Base-by-base conservation (phyloP, 345 rosid species). In the Gossypium longicalyx region DNA sequence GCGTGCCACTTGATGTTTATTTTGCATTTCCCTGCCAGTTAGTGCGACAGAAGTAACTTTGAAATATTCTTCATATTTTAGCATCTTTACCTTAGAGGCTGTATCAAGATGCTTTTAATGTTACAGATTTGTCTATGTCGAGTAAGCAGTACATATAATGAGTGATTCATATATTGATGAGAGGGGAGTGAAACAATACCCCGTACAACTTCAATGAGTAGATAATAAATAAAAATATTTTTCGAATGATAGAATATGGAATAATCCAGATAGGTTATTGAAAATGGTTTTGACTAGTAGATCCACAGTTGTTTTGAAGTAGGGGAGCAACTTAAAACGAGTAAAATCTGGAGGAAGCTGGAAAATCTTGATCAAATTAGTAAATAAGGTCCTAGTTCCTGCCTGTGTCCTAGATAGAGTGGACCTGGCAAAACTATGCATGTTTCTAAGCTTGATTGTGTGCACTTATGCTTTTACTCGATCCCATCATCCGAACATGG, bases 1-100 rank as follows among this genome's bases (percentile, higher is more conserved):
- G 76, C 59, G 83, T 66, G 70, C 48, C 52, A 45, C 63, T 16
- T 76, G 22, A 60, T 74, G 11, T 65, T 16, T 75, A 72, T 38
- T 44, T 65, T 20, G 44, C n/a, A 29, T 74, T 72, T 20, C 59
- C 25, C 63, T 22, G 57, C 38, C 58, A 45, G 70, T 75, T 27
- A 59, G 27, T 71, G 29, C 56, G 66, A 65, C 54, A 52, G 72
- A 20, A 25, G 11, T 47, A 54, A 54, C 53, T 75, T 38, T 20
- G 48, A 41, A 52, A 63, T 74, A 17, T 23, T 58, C 53, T 47
- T 61, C 27, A 9, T 23, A 73, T 23, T 58, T 54, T 38, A 19
- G 22, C 23, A 23, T 69, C 23, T 69, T 16, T 27, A 69, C 2
- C 15, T 15, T 34, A 15, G 59, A 12, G 43, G 43, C 70, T 67